phyloP scores from a whole-genome alignment of 2,329 filamentous ascomycete species.

The Trichoderma atroviride region DNA sequence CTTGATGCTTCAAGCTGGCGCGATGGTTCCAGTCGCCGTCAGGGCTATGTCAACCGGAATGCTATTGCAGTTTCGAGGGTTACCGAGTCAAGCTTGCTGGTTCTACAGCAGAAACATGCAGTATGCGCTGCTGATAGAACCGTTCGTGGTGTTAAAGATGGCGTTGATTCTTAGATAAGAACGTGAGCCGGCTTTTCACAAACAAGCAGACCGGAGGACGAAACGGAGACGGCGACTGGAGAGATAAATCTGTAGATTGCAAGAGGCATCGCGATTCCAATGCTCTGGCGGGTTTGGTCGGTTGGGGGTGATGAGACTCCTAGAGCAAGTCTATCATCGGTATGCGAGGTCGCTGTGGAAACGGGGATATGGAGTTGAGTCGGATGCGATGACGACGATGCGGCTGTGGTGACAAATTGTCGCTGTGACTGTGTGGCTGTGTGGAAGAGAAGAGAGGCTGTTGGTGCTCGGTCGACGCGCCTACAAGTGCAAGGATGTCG shows the following conservation, averaged over 20 bases:
- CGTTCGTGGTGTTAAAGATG: constrained; percentile 43
- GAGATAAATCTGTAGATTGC: constrained; percentile 49
- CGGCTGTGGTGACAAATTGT: constrained; percentile 20
- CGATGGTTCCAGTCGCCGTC: constrained; percentile 58
- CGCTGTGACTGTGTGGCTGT: constrained; percentile 17
- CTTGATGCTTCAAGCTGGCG: constrained; percentile 37
- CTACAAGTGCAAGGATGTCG: constrained; percentile 13
- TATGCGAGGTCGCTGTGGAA: not conserved
- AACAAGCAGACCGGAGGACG: constrained; percentile 62
- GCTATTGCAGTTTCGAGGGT: constrained; percentile 37
- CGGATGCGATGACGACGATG: constrained; percentile 13
- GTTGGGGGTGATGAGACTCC: constrained; percentile 27
- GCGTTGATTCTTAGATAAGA: constrained; percentile 46
- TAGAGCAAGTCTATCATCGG: constrained; percentile 43
- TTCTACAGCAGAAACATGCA: constrained; percentile 48
- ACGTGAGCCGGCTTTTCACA: constrained; percentile 52
- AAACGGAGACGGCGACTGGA: constrained; percentile 66
- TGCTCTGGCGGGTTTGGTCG: constrained; percentile 34
- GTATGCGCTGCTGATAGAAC: constrained; percentile 40
- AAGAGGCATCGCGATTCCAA: constrained; percentile 60
- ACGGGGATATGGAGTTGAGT: constrained; percentile 13
- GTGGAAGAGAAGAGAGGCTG: no score
- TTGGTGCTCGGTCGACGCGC: constrained; percentile 25
- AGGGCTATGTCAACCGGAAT: constrained; percentile 52
- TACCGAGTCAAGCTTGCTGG: constrained; percentile 43